These are phyloP conservation scores for Penicillium sp. DNA, from an alignment of 2,329 filamentous ascomycete species.

Conservation along the genomic window DNA sequence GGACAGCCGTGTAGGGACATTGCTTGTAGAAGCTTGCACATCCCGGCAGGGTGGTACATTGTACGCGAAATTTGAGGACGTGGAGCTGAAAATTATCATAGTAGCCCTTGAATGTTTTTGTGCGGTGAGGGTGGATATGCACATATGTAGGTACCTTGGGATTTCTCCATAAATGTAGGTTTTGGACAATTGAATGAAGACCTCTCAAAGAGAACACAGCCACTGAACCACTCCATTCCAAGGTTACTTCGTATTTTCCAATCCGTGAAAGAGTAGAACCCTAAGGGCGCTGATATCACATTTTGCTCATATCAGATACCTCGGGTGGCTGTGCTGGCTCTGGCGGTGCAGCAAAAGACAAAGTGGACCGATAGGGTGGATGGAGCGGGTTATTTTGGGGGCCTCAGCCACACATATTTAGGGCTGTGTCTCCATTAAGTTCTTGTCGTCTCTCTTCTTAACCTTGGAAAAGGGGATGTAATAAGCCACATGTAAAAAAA, in stretches of 20 bases:
- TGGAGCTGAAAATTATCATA: not conserved
- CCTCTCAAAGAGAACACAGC: not conserved
- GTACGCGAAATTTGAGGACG: not conserved
- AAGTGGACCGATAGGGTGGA: conserved; percentile 2
- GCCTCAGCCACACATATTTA: conserved; percentile 4
- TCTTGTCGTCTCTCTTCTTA: not conserved
- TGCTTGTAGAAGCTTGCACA: not conserved
- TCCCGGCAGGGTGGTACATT: not conserved
- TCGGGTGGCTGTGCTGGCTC: conserved; percentile 3
- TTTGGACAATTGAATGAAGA: not conserved
- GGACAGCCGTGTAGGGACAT: not conserved
- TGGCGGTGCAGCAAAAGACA: not conserved
- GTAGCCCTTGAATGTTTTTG: not conserved
- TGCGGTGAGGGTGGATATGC: not conserved
- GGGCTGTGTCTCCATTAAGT: conserved; percentile 1
- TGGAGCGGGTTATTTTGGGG: not conserved
- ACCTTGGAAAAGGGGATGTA: not conserved
- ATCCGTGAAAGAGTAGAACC: not conserved
- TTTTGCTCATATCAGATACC: conserved; percentile 2
- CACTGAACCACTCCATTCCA: not conserved
- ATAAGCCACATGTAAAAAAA: conserved; percentile 1
- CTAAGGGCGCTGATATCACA: not conserved
- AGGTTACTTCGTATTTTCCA: no score
- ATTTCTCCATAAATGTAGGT: not conserved
- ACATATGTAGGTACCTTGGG: not conserved